Evolutionary conservation across 2,329 filamentous ascomycete species (phyloP).

Genomic region (Botrytis byssoidea): DNA sequence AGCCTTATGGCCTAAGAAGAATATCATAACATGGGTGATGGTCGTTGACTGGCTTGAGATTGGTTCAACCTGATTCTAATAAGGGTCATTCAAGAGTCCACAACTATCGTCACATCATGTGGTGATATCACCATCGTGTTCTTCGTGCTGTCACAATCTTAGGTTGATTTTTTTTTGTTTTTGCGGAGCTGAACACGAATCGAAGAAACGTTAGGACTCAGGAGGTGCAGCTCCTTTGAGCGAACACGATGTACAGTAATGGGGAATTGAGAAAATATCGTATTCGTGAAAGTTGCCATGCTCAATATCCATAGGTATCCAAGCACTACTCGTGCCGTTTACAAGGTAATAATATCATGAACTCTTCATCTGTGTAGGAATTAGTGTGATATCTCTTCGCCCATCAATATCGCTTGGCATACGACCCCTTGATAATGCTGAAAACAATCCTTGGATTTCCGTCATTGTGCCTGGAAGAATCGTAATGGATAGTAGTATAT

Average conservation of each 20-base stretch:
- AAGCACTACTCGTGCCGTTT: not conserved
- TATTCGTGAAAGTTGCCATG: not conserved
- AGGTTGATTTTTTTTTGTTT: not conserved
- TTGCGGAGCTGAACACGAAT: not conserved
- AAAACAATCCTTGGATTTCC: not conserved
- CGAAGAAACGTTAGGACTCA: too few relatives aligned
- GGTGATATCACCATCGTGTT: conserved; percentile 8
- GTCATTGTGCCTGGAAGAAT: conserved; percentile 14
- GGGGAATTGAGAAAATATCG: not conserved
- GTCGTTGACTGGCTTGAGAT: not conserved
- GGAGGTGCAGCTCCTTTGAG: not conserved
- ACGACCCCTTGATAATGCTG: not conserved
- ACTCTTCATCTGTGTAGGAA: not conserved
- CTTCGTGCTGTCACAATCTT: not conserved
- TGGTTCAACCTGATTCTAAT: not conserved
- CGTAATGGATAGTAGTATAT: not conserved
- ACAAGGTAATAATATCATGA: not conserved
- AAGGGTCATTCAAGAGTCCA: not conserved
- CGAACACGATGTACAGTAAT: not conserved
- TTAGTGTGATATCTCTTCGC: not conserved
- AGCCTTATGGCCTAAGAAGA: not conserved
- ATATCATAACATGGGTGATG: not conserved
- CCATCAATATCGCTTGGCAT: not conserved
- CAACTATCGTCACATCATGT: not conserved
- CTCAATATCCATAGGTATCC: not conserved